Evolutionary conservation across 495 filamentous ascomycete genomes (phyloP).

Genomic region (Cudoniella acicularis): DNA sequence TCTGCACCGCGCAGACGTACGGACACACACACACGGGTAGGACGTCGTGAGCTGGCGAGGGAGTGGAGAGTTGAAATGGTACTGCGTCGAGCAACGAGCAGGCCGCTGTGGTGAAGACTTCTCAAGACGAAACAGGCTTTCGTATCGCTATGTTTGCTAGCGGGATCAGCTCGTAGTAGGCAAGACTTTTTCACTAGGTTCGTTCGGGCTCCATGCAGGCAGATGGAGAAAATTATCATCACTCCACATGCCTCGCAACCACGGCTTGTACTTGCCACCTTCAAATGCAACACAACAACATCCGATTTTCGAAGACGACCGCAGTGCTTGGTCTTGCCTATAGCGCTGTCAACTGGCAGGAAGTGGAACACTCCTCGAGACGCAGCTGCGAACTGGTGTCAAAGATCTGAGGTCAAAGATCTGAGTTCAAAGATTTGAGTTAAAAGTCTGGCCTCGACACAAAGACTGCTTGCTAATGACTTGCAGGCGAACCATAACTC

Average conservation of each 20-base stretch:
- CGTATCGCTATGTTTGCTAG: too few species aligned
- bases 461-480: too few species aligned
- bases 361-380: too few species aligned
- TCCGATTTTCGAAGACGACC: too few species aligned
- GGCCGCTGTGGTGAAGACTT: conserved; percentile 10
- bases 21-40: conserved; percentile 8
- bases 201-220: not conserved
- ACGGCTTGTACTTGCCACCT: too few species aligned
- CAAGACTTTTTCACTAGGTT: conserved; percentile 6
- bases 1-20: not conserved
- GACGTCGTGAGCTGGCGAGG: conserved; percentile 3
- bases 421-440: conserved; percentile 16
- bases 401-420: conserved; percentile 18
- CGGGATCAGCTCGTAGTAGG: too few species aligned
- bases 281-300: too few species aligned
- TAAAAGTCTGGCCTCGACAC: too few species aligned
- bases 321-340: too few species aligned
- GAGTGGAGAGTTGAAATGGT: conserved; percentile 11
- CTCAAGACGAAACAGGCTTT: conserved; percentile 11
- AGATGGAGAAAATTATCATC: conserved; percentile 7
- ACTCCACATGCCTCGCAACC: too few species aligned
- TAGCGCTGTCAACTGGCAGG: too few species aligned
- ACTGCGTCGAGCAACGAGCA: conserved; percentile 10
- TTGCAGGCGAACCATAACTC: too few species aligned
- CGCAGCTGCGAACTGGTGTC: conserved; percentile 18